Percentiles rank a stretch among this genome's conserved stretches.
phyloP scores from a whole-genome alignment of 352 stramenopile species.

The Pythium periplocum region DNA sequence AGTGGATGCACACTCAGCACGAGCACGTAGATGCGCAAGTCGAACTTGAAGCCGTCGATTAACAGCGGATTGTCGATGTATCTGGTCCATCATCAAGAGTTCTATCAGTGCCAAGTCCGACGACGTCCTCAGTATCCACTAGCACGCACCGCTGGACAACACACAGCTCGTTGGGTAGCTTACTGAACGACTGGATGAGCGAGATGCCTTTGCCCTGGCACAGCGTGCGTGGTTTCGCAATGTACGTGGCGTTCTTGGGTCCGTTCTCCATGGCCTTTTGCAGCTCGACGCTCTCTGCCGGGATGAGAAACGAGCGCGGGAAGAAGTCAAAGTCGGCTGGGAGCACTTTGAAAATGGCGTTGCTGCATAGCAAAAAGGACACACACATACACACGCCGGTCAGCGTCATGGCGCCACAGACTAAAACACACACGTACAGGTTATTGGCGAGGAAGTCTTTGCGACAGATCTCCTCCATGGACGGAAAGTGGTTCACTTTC shows the following conservation, averaged over 20 bases:
- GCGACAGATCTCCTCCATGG: conserved; percentile 51
- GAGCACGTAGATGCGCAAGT: conserved; percentile 86
- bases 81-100: conserved; percentile 9
- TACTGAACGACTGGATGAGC: conserved; percentile 30
- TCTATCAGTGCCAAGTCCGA: background rate
- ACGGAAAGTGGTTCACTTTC: conserved; percentile 51
- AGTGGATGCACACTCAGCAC: conserved; percentile 57
- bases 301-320: conserved; percentile 32
- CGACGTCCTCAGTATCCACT: background rate
- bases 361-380: conserved; percentile 10
- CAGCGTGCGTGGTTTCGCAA: conserved; percentile 32
- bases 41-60: conserved; percentile 93
- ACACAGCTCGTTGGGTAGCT: conserved; percentile 30
- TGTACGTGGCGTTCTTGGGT: conserved; percentile 34
- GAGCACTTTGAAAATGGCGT: conserved; percentile 35
- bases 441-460: conserved; percentile 52
- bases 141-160: conserved; percentile 29
- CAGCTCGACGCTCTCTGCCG: conserved; percentile 29
- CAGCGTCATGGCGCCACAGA: background rate
- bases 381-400: too few relatives aligned
- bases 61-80: conserved; percentile 92
- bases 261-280: conserved; percentile 26
- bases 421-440: conserved; percentile 19
- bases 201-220: conserved; percentile 42
- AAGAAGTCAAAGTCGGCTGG: conserved; percentile 35